These are phyloP conservation scores for Onygena corvina DNA, from an alignment of 2,329 filamentous ascomycete species.

Conservation along the genomic window DNA sequence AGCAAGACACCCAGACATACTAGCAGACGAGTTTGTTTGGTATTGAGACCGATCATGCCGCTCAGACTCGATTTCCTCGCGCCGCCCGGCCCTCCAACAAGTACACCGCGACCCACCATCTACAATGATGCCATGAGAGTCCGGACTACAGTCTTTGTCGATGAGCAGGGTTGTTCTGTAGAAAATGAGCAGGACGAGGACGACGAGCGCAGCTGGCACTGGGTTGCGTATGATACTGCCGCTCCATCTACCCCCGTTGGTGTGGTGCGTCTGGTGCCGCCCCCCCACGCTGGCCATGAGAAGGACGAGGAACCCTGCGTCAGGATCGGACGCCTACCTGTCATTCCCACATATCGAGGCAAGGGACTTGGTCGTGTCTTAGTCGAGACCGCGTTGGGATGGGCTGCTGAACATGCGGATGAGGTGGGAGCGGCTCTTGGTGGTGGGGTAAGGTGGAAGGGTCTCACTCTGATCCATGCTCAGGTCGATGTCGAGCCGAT, in stretches of 20 bases:
- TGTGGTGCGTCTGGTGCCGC: constrained; percentile 68
- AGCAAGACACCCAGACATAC: too few species aligned
- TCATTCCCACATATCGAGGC: neutral
- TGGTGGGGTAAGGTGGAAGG: constrained; percentile 48
- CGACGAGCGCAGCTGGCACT: constrained; percentile 69
- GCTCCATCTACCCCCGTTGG: constrained; percentile 50
- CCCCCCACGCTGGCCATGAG: constrained; percentile 37
- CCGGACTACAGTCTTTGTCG: constrained; percentile 45
- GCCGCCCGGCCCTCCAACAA: constrained; percentile 23
- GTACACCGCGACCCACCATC: constrained; percentile 39
- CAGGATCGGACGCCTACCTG: neutral
- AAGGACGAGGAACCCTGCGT: neutral
- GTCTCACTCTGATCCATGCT: constrained; percentile 67
- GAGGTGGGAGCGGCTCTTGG: constrained; percentile 22
- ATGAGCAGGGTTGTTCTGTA: constrained; percentile 45
- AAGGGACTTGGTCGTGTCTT: constrained; percentile 44
- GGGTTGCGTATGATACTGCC: constrained; percentile 59
- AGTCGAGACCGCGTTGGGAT: constrained; percentile 55
- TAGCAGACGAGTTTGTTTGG: too few species aligned
- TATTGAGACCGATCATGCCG: too few species aligned
- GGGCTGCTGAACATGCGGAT: constrained; percentile 47
- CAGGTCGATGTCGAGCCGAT: constrained; percentile 53
- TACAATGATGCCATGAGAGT: constrained; percentile 52
- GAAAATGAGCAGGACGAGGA: constrained; percentile 70
- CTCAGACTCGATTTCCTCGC: too few species aligned